Conservation (phyloP, 352 stramenopile genomes). For the Globisporangium nagaii region DNA sequence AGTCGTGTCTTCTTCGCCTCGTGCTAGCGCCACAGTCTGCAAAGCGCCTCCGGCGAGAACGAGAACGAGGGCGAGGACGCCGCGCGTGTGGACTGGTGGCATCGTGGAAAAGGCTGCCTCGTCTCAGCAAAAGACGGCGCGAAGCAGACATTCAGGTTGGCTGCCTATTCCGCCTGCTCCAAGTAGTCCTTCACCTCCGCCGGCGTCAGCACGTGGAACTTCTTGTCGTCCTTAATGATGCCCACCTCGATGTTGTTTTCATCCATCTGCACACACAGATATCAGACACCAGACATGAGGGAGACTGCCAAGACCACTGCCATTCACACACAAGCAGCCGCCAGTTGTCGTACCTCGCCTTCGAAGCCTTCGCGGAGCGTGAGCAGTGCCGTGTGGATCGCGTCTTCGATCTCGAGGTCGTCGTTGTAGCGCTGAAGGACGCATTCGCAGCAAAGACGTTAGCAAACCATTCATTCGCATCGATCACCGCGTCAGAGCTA, state of each 20-base stretch:
- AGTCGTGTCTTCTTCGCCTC: background rate
- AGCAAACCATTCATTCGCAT: background rate
- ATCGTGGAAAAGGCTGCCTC: background rate
- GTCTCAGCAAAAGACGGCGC: background rate
- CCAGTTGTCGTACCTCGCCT: constrained; percentile 71
- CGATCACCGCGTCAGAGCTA: too few species aligned
- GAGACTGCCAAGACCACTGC: background rate
- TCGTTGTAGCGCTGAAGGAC: constrained; percentile 85
- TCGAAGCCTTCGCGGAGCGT: constrained; percentile 99
- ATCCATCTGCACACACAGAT: constrained; percentile 88
- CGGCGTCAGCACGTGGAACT: constrained; percentile 96
- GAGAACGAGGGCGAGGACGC: background rate
- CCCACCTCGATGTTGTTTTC: constrained; percentile 98
- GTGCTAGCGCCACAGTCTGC: background rate
- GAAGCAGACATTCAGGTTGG: background rate
- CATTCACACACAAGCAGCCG: background rate
- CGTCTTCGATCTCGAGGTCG: constrained; percentile 99
- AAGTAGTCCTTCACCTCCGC: constrained; percentile 99
- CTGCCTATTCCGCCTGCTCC: constrained; percentile 95
- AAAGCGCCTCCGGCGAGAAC: background rate
- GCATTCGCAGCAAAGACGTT: background rate
- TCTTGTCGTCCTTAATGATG: constrained; percentile 95
- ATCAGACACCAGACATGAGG: background rate
- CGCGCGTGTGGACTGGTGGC: too few species aligned
- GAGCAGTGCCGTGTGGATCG: constrained; percentile 97